Evolutionary conservation across 1,139 yeast genomes (phyloP).

Genomic region (Candida neerlandica): DNA sequence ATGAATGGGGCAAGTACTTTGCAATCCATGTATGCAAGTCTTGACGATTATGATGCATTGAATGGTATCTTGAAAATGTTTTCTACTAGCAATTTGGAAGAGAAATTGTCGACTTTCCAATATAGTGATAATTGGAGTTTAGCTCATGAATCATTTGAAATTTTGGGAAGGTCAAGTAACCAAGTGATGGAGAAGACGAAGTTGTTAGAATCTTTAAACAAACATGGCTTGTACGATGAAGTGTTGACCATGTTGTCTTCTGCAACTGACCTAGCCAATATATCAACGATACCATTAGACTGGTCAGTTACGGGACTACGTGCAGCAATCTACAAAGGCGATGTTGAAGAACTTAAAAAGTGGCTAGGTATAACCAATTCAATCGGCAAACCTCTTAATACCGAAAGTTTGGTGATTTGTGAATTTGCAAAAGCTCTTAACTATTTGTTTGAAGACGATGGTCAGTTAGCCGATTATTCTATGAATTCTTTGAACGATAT

Average conservation of each 20-base stretch:
- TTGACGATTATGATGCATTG: slow-evolving; percentile 88
- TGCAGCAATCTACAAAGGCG: slow-evolving; percentile 71
- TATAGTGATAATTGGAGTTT: slow-evolving; percentile 86
- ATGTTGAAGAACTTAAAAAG: slow-evolving; percentile 48
- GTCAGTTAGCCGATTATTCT: slow-evolving; percentile 33
- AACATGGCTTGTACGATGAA: slow-evolving; percentile 46
- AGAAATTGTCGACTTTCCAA: slow-evolving; percentile 77
- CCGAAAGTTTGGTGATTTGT: slow-evolving; percentile 59
- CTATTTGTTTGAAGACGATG: slow-evolving; percentile 37
- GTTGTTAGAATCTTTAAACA: slow-evolving; percentile 40
- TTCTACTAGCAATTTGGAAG: slow-evolving; percentile 67
- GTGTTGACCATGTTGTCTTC: slow-evolving; percentile 39
- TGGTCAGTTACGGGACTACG: slow-evolving; percentile 73
- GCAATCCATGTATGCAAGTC: slow-evolving; percentile 79
- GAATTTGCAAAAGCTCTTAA: slow-evolving; percentile 66
- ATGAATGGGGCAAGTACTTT: slow-evolving; percentile 54
- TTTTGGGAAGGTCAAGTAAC: slow-evolving; percentile 51
- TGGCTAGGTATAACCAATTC: slow-evolving; percentile 54
- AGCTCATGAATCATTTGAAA: slow-evolving; percentile 85
- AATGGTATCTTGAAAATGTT: slow-evolving; percentile 83
- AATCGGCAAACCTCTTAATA: slow-evolving; percentile 46
- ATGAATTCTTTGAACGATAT: slow-evolving; percentile 54
- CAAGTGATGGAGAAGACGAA: slow-evolving; percentile 36
- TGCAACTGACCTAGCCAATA: slow-evolving; percentile 26
- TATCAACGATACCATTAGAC: slow-evolving; percentile 40